Base-by-base conservation (phyloP, 2,329 filamentous ascomycete genomes). In the Volutella citrinella region DNA sequence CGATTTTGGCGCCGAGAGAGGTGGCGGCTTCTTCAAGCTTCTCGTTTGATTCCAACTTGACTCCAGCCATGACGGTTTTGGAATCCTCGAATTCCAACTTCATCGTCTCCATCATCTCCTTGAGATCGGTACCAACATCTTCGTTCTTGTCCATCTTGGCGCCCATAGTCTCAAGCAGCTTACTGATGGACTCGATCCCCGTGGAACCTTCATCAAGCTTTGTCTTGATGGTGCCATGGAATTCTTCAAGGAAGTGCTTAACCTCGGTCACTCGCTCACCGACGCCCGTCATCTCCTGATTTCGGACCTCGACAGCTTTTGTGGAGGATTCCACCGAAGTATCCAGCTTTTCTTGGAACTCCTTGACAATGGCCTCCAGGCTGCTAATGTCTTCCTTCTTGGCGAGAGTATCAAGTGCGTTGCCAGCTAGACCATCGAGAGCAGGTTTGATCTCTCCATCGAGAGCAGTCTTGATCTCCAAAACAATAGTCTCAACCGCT, bases 41-140 rank as follows among this genome's bases (percentile, higher is more conserved):
- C 52, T 89, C 84, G 42, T 95, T 87, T 4, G 82, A 76, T 42
- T 95, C 87, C n/a, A 87, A 71, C 64, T 91, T 93, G 32, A 82
- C 76, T 7, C 84, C 84, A 36, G 87, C 83, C 16, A 93, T 74
- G n/a, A 85, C 80, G 12, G 82, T 80, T 48, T 87, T 84, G 10
- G 87, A 83, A 43, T 90, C 85, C 52, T 96, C 89, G 40, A 97
- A 95, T 56, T 96, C 90, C 2, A 77, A 68, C 59, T 85, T 89
- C 62, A 97, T 80, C 4, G 80, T 78, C 34, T 87, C 82, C 24
- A 81, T 78, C 58, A 90, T 74, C 35, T 84, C 82, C 51, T 82
- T 82, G 33, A 90, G 66, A 43, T 81, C 82, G n/a, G 76, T 70
- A 18, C 70, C 65, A 15, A 80, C 60, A 24, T 61, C 72, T 21